These are phyloP conservation scores for Salix purpurea DNA, from an alignment of 345 rosid species.

Conservation along the genomic window DNA sequence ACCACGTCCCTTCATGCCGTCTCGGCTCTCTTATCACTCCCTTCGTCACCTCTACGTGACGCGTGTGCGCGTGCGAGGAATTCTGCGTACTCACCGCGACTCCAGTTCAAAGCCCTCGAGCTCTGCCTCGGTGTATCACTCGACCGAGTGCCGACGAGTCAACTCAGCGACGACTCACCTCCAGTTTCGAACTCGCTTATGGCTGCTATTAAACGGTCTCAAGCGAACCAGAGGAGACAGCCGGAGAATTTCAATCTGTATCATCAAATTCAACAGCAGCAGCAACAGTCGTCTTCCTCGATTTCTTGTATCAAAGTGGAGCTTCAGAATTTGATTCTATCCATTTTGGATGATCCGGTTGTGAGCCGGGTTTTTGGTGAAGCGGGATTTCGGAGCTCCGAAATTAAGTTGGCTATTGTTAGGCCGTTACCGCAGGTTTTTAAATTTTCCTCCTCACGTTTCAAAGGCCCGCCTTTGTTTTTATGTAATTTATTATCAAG, in stretches of 20 bases:
- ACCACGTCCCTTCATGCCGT: conserved; percentile 71
- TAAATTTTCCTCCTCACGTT: background rate
- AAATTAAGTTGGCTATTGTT: conserved; percentile 55
- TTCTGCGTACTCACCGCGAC: conserved; percentile 39
- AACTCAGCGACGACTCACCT: conserved; percentile 35
- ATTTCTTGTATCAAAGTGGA: conserved; percentile 43
- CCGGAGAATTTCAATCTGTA: conserved; percentile 72
- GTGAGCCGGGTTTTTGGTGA: conserved; percentile 63
- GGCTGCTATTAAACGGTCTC: conserved; percentile 96
- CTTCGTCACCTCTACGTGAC: conserved; percentile 54
- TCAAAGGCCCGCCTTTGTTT: conserved; percentile 36
- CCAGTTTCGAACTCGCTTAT: conserved; percentile 81
- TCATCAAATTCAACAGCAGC: conserved; percentile 30
- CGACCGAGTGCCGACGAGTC: conserved; percentile 48
- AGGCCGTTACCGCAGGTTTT: conserved; percentile 37
- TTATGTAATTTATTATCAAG: conserved; percentile 30
- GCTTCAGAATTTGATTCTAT: conserved; percentile 45
- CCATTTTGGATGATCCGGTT: conserved; percentile 70
- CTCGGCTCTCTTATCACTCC: conserved; percentile 50
- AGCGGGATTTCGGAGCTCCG: conserved; percentile 64
- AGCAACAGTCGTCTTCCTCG: conserved; percentile 28
- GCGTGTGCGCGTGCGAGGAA: conserved; percentile 54
- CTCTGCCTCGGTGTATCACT: conserved; percentile 60
- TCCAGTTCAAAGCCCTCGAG: conserved; percentile 63
- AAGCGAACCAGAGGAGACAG: conserved; percentile 79